phyloP scores from a whole-genome alignment of 1,284 basidiomycete species.

The Ceratobasidium sp. region DNA sequence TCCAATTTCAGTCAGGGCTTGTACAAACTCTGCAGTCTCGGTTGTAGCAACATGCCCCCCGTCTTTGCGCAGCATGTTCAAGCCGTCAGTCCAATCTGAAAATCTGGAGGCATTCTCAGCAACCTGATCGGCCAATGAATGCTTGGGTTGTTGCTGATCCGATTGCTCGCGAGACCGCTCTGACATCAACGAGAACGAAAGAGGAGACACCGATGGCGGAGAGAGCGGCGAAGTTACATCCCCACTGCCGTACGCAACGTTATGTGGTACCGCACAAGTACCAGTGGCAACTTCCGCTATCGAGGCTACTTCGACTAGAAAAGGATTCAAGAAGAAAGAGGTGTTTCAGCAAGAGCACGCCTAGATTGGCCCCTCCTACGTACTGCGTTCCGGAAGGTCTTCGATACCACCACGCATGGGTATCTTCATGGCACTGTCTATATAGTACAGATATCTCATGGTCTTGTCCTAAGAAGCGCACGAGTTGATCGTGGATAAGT shows the following conservation, averaged over 20 bases:
- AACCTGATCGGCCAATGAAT: slow-evolving; percentile 82
- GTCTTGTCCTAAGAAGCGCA: slow-evolving; percentile 67
- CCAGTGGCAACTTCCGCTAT: slow-evolving; percentile 80
- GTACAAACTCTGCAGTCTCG: slow-evolving; percentile 85
- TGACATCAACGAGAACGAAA: slow-evolving; percentile 81
- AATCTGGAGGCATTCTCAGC: slow-evolving; percentile 85
- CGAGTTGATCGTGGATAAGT: slow-evolving; percentile 5
- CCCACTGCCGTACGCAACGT: slow-evolving; percentile 53
- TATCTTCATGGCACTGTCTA: slow-evolving; percentile 79
- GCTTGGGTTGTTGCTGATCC: slow-evolving; percentile 21
- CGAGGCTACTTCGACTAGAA: slow-evolving; percentile 70
- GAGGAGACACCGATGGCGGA: slow-evolving; percentile 60
- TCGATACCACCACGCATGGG: slow-evolving; percentile 81
- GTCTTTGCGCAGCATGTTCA: slow-evolving; percentile 85
- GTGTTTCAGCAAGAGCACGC: neutral
- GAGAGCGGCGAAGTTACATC: slow-evolving; percentile 55
- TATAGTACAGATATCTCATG: slow-evolving; percentile 80
- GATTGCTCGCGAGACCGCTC: slow-evolving; percentile 56
- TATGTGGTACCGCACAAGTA: slow-evolving; percentile 76
- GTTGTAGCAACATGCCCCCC: slow-evolving; percentile 81
- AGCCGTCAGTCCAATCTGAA: slow-evolving; percentile 96
- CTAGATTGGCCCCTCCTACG: slow-evolving; percentile 42
- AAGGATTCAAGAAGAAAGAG: neutral
- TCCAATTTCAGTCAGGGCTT: slow-evolving; percentile 89
- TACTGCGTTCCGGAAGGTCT: slow-evolving; percentile 80